Evolutionary conservation across 345 rosid genomes (phyloP), one percentile per base, ranked within the genome.

Genomic region (Camelina neglecta): DNA sequence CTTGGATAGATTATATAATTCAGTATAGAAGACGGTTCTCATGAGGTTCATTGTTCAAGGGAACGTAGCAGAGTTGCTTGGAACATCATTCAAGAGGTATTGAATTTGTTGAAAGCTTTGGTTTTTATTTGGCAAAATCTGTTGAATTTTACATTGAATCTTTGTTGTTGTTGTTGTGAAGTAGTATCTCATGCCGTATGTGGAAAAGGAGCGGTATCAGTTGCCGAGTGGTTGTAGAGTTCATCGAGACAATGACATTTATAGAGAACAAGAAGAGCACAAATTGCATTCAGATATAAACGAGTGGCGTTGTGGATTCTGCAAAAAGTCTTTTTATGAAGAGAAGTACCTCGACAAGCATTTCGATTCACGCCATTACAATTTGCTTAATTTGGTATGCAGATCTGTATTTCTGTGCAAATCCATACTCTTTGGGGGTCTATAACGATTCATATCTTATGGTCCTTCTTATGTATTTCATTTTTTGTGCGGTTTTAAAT

Each of bases 41-140:
- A 69, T 76, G 86, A 81, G 74, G 69, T 86, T 45, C 91, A 88
- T 75, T 90, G 96, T 79, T 90, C 91, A 8, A 83, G 93, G 77
- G 91, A 88, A 76, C 81, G 93, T 60, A 88, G 93, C 67, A 85
- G 87, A 73, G 83, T 86, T 49, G 96, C 93, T 18, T 84, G 89
- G 84, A 71, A 80, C 60, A 56, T 82, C 33, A 77, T 90, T 49
- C 78, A 86, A 47, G 87, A 86, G 85, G 96, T 90, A 67, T 42
- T 26, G 7, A 33, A 26, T n/a, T 59, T 29, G 31, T 29, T 29
- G 9, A 60, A 18, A 39, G 16, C 47, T 18, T 2, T 38, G 31
- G 1, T 36, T 18, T 38, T 36, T 26, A 3, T 26, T 36, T 2
- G 20, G 29, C 29, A 60, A 11, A 11, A 16, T 36, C 16, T 18